Conservation (phyloP, 306 rosid genomes). For the Datisca glomerata region DNA sequence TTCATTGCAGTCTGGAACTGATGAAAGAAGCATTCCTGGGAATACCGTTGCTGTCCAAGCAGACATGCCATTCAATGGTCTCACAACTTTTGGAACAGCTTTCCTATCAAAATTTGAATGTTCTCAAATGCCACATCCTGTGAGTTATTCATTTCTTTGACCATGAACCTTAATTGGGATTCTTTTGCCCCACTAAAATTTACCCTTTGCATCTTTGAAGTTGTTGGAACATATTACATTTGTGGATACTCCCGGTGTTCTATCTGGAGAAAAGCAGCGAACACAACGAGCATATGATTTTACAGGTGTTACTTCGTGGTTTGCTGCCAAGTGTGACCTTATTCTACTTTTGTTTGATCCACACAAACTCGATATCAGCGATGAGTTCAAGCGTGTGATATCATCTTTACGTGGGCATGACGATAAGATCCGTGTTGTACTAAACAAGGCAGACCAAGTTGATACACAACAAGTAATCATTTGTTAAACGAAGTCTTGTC, state of each 20-base stretch:
- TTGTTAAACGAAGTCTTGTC: not conserved
- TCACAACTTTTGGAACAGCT: conserved; percentile 70
- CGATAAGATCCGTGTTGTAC: conserved; percentile 84
- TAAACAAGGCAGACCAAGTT: conserved; percentile 88
- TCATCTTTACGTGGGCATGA: conserved; percentile 79
- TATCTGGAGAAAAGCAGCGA: conserved; percentile 96
- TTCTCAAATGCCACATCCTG: conserved; percentile 94
- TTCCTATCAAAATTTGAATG: conserved; percentile 95
- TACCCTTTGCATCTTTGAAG: conserved; percentile 21
- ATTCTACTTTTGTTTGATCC: conserved; percentile 92
- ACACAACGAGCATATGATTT: conserved; percentile 82
- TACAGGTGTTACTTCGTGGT: conserved; percentile 96
- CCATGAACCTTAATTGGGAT: not conserved
- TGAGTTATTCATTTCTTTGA: conserved; percentile 22
- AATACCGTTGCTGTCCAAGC: conserved; percentile 96
- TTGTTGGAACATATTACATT: conserved; percentile 77
- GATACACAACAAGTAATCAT: conserved; percentile 84
- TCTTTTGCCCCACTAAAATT: conserved; percentile 8
- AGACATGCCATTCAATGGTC: conserved; percentile 91
- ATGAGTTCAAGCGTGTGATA: conserved; percentile 92
- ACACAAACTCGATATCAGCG: conserved; percentile 93
- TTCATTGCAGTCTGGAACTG: conserved; percentile 62
- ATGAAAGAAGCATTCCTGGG: conserved; percentile 96
- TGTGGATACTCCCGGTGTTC: conserved; percentile 95
- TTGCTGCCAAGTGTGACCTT: conserved; percentile 88